Percentiles rank a stretch among this genome's conserved stretches.
phyloP scores from a whole-genome alignment of 108 stramenopile species.

The Conticribra weissflogii region DNA sequence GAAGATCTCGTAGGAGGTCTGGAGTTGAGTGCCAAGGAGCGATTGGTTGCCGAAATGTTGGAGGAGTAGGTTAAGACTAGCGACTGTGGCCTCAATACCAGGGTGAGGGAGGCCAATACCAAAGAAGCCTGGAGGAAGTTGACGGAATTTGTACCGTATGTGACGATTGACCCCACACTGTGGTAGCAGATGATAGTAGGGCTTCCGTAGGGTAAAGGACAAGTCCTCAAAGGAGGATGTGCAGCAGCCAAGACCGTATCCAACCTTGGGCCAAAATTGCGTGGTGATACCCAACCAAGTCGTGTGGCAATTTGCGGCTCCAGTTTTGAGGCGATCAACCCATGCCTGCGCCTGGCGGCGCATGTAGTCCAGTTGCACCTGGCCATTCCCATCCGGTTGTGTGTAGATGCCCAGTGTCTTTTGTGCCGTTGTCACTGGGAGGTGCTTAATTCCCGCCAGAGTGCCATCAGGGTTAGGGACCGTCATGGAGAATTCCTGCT shows the following conservation, averaged over 20 bases:
- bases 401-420: constrained; percentile 4
- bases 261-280: too few species aligned
- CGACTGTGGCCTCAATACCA: too few species aligned
- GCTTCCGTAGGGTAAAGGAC: constrained; percentile 2
- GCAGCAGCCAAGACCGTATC: constrained; percentile 4
- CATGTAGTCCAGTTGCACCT: neutral
- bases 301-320: neutral
- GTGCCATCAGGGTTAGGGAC: constrained; percentile 8
- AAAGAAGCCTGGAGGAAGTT: too few species aligned
- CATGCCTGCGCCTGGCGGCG: neutral
- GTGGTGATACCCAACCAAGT: neutral
- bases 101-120: too few species aligned
- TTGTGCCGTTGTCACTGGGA: neutral
- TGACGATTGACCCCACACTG: too few species aligned
- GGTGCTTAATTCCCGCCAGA: neutral
- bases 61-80: too few species aligned
- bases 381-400: neutral
- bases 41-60: too few species aligned
- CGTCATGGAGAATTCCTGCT: neutral
- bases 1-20: too few species aligned
- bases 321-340: neutral
- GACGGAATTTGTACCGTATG: too few species aligned
- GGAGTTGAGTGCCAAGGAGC: too few species aligned
- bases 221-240: neutral
- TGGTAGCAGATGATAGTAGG: constrained; percentile 13